Percentiles rank a stretch among this genome's conserved stretches.
These are phyloP conservation scores for Gracilaria domingensis DNA, from an alignment of 23 red algal species.

Conservation along the genomic window DNA sequence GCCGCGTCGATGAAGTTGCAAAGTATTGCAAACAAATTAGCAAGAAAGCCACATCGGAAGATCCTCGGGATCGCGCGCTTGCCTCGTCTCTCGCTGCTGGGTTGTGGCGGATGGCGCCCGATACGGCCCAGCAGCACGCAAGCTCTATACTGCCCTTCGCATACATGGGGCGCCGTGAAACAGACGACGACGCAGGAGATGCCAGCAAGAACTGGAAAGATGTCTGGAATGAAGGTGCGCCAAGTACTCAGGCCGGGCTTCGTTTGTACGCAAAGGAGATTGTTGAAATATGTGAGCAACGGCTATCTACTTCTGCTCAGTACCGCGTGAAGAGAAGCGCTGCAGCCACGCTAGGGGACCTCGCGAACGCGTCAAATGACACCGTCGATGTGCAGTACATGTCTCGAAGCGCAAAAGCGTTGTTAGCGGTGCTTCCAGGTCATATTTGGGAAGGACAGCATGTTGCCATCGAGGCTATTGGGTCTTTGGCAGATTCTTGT, in stretches of 20 bases:
- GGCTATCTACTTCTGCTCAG: conserved; percentile 56
- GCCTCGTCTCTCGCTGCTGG: conserved; percentile 61
- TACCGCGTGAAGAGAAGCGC: conserved; percentile 80
- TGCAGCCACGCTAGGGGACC: conserved; percentile 58
- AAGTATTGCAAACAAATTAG: conserved; percentile 48
- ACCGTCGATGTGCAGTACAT: conserved; percentile 51
- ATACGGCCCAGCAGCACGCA: conserved; percentile 72
- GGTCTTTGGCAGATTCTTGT: conserved; percentile 38
- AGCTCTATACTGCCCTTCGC: conserved; percentile 58
- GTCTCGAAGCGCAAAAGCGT: conserved; percentile 38
- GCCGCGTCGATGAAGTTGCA: conserved; percentile 30
- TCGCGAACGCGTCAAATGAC: conserved; percentile 58
- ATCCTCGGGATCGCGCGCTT: conserved; percentile 48
- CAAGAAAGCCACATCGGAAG: conserved; percentile 49
- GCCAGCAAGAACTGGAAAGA: conserved; percentile 74
- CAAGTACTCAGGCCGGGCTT: conserved; percentile 63
- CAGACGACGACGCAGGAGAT: conserved; percentile 59
- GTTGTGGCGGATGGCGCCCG: conserved; percentile 65
- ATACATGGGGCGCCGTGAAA: conserved; percentile 75
- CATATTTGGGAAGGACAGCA: conserved; percentile 76
- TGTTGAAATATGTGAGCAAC: conserved; percentile 51
- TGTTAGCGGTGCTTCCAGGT: conserved; percentile 67
- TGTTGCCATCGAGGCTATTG: conserved; percentile 58
- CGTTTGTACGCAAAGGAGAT: conserved; percentile 73
- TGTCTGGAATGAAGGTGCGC: conserved; percentile 78